Base-by-base conservation (phyloP, 2,329 filamentous ascomycete species). In the Aspergillus sp. region DNA sequence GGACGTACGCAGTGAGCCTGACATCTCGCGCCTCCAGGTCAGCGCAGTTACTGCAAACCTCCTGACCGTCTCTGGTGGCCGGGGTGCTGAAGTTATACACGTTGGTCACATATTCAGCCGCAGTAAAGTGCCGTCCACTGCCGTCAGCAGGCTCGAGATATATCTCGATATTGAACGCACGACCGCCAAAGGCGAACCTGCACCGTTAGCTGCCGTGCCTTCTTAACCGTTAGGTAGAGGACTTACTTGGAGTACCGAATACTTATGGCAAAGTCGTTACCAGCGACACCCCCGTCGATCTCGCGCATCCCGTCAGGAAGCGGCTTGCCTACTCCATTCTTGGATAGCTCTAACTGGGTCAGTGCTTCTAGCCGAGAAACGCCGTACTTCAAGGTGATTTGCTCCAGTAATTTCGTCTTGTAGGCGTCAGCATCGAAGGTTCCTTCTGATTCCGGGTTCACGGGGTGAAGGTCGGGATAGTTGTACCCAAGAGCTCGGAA, bases 41-140 rank as follows among this genome's bases (percentile, higher is more conserved):
- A 2, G 20, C 38, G 18, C 51, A 53, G 13, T 53, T 53, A 13
- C 51, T 45, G 18, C 51, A 53, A 0, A 36, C 50, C 9, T 47
- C 45, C n/a, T 48, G 45, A 0, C 45, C 45, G 32, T 38, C 36
- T 2, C 13, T 17, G 4, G 18, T 36, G 17, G 26, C 30, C 13
- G 41, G 51, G 5, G 42, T 44, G n/a, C 51, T 53, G 42, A 53
- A 53, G 26, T 43, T 53, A 18, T 47, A 53, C 9, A 53, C 51
- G 6, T 53, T 48, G 30, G 45, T 48, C 17, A 48, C 45, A 12
- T 48, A 48, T 24, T 48, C 51, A 20, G 24, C 30, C 8, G 43
- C 26, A 0, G 39, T 45, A 6, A 43, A 47, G 26, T 53, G n/a
- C 11, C 32, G 42, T 24, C 51, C 20, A 17, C 18, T 45, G 5